Evolutionary conservation across 768 basidiomycete species (phyloP).

Genomic region (Mrakia blollopis): DNA sequence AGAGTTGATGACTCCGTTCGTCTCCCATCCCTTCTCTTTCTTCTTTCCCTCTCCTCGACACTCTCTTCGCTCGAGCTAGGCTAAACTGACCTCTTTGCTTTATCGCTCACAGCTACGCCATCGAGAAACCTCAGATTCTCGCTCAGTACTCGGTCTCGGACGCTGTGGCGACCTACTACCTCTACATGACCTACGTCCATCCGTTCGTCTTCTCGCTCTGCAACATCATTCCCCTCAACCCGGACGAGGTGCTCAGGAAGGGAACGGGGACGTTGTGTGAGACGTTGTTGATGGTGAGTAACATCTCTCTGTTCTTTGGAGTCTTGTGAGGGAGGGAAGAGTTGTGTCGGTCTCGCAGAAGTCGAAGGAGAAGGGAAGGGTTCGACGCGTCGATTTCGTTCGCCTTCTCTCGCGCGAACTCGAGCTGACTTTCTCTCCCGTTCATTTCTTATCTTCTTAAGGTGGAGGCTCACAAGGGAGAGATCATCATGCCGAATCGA

Average conservation of each 20-base stretch:
- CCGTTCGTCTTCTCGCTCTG: conserved; percentile 99
- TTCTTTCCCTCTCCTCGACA: conserved; percentile 30
- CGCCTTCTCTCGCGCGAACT: background rate
- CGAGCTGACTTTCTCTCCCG: background rate
- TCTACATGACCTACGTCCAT: conserved; percentile 99
- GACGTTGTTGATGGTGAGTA: conserved; percentile 86
- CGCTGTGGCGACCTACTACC: conserved; percentile 98
- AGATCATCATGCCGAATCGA: conserved; percentile 95
- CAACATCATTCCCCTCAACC: conserved; percentile 95
- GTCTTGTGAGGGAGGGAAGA: too few relatives aligned
- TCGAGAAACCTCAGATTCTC: conserved; percentile 88
- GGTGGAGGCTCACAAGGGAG: conserved; percentile 90
- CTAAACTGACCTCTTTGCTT: background rate
- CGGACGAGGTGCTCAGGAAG: conserved; percentile 93
- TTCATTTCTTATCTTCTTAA: conserved; percentile 47
- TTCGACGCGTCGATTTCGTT: background rate
- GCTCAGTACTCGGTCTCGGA: conserved; percentile 99
- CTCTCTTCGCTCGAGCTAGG: background rate
- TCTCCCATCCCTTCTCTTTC: conserved; percentile 32
- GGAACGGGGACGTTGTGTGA: conserved; percentile 96
- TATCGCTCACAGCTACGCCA: conserved; percentile 66
- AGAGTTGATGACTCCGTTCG: conserved; percentile 97
- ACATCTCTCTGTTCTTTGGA: background rate
- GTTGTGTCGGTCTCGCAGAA: background rate
- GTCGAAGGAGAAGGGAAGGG: background rate